phyloP scores from a whole-genome alignment of 306 rosid genomes.

The Leucaena leucocephala region DNA sequence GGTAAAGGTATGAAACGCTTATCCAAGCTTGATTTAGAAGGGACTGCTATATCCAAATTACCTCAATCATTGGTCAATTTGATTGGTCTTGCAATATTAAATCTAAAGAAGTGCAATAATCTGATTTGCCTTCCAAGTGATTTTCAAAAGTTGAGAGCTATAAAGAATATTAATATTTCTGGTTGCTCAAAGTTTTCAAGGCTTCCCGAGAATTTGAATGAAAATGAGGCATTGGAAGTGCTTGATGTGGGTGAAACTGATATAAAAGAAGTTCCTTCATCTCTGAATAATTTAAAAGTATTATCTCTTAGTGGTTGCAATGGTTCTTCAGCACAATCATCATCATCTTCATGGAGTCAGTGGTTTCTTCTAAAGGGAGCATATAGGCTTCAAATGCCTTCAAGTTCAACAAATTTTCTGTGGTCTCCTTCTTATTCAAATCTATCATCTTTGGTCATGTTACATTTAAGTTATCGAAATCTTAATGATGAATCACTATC shows the following conservation, averaged over 20 bases:
- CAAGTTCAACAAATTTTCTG: too few relatives aligned
- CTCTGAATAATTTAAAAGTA: too few relatives aligned
- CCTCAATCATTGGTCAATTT: neutral
- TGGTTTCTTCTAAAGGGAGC: neutral
- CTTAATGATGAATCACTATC: neutral
- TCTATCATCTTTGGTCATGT: neutral
- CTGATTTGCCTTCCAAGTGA: neutral
- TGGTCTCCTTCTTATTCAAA: neutral
- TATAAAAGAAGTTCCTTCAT: too few relatives aligned
- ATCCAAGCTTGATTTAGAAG: too few relatives aligned
- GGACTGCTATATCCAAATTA: too few relatives aligned
- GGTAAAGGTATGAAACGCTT: too few relatives aligned
- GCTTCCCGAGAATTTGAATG: neutral
- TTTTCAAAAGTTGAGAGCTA: too few relatives aligned
- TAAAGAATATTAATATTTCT: too few relatives aligned
- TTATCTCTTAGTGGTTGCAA: too few relatives aligned
- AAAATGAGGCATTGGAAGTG: neutral
- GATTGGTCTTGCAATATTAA: neutral
- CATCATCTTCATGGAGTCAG: neutral
- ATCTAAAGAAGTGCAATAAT: neutral
- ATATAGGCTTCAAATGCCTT: neutral
- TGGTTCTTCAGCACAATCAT: neutral
- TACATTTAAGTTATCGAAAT: neutral
- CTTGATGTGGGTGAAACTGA: neutral
- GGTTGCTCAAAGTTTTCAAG: too few relatives aligned